Evolutionary conservation across 1,284 basidiomycete genomes (phyloP).

Genomic region (Erythrobasidium hasegawianum): DNA sequence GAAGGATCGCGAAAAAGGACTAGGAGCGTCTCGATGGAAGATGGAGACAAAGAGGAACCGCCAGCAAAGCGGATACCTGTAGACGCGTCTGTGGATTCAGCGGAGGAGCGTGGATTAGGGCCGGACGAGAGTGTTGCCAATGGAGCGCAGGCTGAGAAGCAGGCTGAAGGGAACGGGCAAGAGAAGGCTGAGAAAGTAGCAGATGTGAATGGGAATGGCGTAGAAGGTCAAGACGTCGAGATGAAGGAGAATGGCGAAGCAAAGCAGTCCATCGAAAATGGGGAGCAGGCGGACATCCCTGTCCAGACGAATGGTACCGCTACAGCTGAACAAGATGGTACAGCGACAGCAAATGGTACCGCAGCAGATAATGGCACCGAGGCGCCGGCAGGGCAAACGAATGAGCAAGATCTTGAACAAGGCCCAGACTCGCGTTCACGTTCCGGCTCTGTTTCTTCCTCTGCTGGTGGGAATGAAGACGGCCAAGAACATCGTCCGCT

Average conservation of each 20-base stretch:
- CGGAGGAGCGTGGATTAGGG: too few relatives aligned
- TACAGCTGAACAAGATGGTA: neutral
- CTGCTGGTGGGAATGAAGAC: slow-evolving; percentile 8
- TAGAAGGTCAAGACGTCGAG: neutral
- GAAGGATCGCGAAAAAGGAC: too few relatives aligned
- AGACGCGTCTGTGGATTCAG: too few relatives aligned
- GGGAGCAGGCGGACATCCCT: neutral
- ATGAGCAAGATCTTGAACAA: neutral
- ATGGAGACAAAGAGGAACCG: too few relatives aligned
- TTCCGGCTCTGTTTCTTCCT: neutral
- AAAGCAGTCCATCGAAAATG: neutral
- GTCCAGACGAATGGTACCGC: neutral
- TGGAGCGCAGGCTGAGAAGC: too few relatives aligned
- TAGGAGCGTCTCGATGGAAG: too few relatives aligned
- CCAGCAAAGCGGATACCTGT: too few relatives aligned
- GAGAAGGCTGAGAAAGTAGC: neutral
- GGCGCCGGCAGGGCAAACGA: neutral
- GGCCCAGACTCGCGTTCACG: neutral
- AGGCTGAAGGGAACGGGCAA: too few relatives aligned
- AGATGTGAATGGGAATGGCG: neutral
- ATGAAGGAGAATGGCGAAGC: neutral
- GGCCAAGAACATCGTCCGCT: slow-evolving; percentile 1
- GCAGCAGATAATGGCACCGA: slow-evolving; percentile 3
- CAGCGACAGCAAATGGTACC: neutral
- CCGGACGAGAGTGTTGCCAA: too few relatives aligned